A percentile compares a stretch with the other conserved stretches of the same genome.
These are phyloP conservation scores for Yarrowia divulgata DNA, from an alignment of 805 yeast genomes.

Conservation along the genomic window DNA sequence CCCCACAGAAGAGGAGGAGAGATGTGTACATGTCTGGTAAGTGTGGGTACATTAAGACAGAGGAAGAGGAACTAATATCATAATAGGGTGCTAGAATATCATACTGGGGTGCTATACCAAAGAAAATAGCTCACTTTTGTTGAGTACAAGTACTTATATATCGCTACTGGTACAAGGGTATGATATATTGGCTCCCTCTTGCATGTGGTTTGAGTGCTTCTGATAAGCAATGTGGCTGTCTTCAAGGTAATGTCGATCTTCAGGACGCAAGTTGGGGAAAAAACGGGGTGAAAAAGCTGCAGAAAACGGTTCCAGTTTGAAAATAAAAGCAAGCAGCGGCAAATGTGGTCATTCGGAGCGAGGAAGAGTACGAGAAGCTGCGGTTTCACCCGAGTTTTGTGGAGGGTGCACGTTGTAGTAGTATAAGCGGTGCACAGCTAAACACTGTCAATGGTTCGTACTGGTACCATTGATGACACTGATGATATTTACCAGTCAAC, in stretches of 20 bases:
- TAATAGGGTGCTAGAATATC: not conserved
- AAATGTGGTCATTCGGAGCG: not conserved
- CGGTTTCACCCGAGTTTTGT: no score
- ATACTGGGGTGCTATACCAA: not conserved
- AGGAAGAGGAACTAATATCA: no score
- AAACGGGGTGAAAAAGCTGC: constrained; percentile 9
- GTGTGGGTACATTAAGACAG: not conserved
- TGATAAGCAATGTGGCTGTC: not conserved
- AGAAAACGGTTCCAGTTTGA: not conserved
- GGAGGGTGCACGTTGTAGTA: no score
- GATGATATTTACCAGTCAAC: no score
- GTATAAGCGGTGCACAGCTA: no score
- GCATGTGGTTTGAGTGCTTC: not conserved
- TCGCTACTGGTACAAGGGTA: not conserved
- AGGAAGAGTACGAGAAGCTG: not conserved
- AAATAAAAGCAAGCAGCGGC: constrained; percentile 1
- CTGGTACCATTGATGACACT: no score
- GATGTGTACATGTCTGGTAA: not conserved
- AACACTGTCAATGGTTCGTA: no score
- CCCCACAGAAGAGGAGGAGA: constrained; percentile 1
- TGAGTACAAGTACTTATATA: no score
- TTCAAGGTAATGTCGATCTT: constrained; percentile 15
- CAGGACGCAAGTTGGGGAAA: not conserved
- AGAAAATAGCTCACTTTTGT: not conserved
- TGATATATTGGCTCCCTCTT: not conserved